Percentiles rank a stretch among this genome's conserved stretches.
Evolutionary conservation across 495 filamentous ascomycete genomes (phyloP).

Genomic region (Talaromyces borbonicus): DNA sequence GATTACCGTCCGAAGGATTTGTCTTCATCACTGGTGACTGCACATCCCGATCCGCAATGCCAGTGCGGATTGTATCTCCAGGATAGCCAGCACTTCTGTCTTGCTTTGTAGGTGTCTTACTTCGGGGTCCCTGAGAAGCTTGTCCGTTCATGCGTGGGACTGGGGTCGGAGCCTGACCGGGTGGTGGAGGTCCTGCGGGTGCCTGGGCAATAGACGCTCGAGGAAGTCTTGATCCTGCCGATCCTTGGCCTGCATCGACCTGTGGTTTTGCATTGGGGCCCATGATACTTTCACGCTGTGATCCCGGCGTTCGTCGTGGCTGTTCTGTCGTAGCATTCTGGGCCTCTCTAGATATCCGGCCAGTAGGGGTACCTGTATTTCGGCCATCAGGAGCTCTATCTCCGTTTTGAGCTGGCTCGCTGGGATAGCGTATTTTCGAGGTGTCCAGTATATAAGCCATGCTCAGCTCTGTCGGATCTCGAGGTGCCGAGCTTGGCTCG

Average conservation of each 20-base stretch:
- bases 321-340: slow-evolving; percentile 47
- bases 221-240: slow-evolving; percentile 53
- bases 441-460: slow-evolving; percentile 91
- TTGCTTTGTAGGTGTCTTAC: slow-evolving; percentile 50
- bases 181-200: slow-evolving; percentile 75
- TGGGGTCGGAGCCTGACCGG: slow-evolving; percentile 75
- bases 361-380: slow-evolving; percentile 27
- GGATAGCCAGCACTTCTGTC: slow-evolving; percentile 40
- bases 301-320: slow-evolving; percentile 37
- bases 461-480: slow-evolving; percentile 72
- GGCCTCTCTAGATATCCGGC: slow-evolving; percentile 52
- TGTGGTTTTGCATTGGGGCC: slow-evolving; percentile 25
- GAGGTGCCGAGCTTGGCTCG: slow-evolving; percentile 80
- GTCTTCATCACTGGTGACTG: slow-evolving; percentile 50
- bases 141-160: slow-evolving; percentile 52
- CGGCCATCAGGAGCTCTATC: slow-evolving; percentile 22
- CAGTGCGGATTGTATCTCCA: slow-evolving; percentile 38
- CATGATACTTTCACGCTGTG: slow-evolving; percentile 46
- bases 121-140: slow-evolving; percentile 31
- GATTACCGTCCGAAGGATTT: slow-evolving; percentile 29
- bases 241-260: slow-evolving; percentile 20
- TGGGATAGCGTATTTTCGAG: slow-evolving; percentile 88
- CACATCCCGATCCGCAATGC: slow-evolving; percentile 36
- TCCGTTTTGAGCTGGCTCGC: slow-evolving; percentile 52
- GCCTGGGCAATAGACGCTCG: slow-evolving; percentile 60